Evolutionary conservation across 2,329 filamentous ascomycete species (phyloP), one percentile per base, ranked within the genome.

Genomic region (Colletotrichum simmondsii): DNA sequence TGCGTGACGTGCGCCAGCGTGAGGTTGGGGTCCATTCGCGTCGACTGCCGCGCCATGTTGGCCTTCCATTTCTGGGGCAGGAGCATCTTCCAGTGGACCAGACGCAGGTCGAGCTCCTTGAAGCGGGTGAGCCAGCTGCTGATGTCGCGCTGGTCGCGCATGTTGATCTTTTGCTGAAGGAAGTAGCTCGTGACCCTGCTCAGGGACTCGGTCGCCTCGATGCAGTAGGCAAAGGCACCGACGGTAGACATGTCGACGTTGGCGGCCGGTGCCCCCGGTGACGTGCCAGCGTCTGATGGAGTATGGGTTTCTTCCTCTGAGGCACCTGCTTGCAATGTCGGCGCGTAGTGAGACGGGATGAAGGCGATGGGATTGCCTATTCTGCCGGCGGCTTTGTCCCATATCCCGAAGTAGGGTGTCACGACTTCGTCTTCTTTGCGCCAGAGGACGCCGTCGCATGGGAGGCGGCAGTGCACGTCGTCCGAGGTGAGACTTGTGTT

Each of bases 1-100:
- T 88, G 86, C 0, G 85, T 87, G 12, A 86, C 80, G 37, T 88
- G 85, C 0, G 86, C 86, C 0, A 87, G 75, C 0, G 86, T 87
- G 22, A 88, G 77, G 60, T 88, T 88, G 0, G 86, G 86, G 62
- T 88, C 86, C 80, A 86, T 86, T 0, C 53, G 53, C 22, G 19
- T 77, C 74, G 30, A 75, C n/a, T 78, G 71, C 1, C 77, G 75
- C 0, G 79, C 78, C 1, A 80, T 78, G 2, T 79, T 79, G 2
- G 78, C 79, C 26, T 82, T 82, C 83, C 85, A 85, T 70, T 83
- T 81, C 49, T 80, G 80, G 1, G 84, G 84, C 0, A 85, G 78
- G 42, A 84, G 82, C 80, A 86, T 83, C 61, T 86, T 86, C 85
- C 81, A 85, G 74, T 85, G 83, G 0, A 87, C 83, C 0, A 87